These are phyloP conservation scores for Ettlia oleoabundans DNA, from an alignment of 139 green algal genomes.

Conservation along the genomic window DNA sequence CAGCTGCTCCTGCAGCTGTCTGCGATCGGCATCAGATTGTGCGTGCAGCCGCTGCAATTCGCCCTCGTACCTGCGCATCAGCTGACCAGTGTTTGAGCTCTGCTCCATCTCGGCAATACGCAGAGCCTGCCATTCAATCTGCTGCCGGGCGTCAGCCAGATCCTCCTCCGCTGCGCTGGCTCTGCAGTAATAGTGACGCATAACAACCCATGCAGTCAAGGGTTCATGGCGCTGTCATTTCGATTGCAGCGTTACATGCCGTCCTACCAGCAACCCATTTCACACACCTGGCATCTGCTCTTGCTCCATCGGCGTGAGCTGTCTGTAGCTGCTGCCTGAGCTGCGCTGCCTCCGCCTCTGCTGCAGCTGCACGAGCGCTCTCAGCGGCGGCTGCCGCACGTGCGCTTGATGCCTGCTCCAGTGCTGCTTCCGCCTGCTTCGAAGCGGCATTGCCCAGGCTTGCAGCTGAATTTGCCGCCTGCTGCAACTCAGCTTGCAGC, in stretches of 20 bases:
- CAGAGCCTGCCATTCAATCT: slow-evolving; percentile 26
- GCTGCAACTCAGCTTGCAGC: slow-evolving; percentile 18
- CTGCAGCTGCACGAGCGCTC: neutral
- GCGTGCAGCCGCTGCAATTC: slow-evolving; percentile 15
- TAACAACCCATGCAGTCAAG: no score
- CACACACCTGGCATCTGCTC: slow-evolving; percentile 1
- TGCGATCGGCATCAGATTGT: slow-evolving; percentile 4
- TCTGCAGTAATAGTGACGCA: slow-evolving; percentile 51
- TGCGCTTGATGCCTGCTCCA: neutral
- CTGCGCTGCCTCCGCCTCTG: slow-evolving; percentile 4
- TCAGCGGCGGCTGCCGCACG: neutral
- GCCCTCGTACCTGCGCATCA: slow-evolving; percentile 18
- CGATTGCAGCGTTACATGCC: no score
- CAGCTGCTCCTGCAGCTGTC: neutral
- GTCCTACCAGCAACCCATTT: no score
- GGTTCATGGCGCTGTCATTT: no score
- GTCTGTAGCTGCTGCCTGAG: neutral
- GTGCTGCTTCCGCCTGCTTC: neutral
- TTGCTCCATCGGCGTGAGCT: neutral
- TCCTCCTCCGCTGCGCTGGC: neutral
- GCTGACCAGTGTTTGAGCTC: neutral
- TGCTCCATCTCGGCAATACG: slow-evolving; percentile 23
- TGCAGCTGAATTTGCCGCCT: slow-evolving; percentile 5
- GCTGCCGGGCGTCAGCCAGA: neutral
- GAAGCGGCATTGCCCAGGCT: neutral